phyloP scores from a whole-genome alignment of 2,329 filamentous ascomycete genomes.

The Hymenoscyphus repandus region DNA sequence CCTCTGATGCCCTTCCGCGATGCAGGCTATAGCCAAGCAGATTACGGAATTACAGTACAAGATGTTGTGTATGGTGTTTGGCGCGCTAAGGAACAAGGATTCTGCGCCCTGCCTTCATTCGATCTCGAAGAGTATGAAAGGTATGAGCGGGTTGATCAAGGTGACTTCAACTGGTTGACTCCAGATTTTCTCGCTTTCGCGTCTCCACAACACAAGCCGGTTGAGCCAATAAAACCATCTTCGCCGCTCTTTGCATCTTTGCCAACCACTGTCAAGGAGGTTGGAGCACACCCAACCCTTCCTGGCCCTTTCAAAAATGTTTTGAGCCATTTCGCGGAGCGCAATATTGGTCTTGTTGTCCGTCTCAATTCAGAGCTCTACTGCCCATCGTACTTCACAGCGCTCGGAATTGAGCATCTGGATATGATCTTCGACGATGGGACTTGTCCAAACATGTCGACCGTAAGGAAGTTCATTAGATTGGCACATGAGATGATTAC shows the following conservation, averaged over 20 bases:
- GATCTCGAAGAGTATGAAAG: conserved; percentile 95
- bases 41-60: conserved; percentile 92
- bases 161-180: conserved; percentile 99
- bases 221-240: conserved; percentile 63
- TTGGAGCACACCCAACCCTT: conserved; percentile 65
- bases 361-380: conserved; percentile 94
- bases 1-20: conserved; percentile 98
- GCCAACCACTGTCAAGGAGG: conserved; percentile 68
- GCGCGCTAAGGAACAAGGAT: conserved; percentile 94
- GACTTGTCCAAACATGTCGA: conserved; percentile 81
- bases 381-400: conserved; percentile 94
- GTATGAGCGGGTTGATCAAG: conserved; percentile 93
- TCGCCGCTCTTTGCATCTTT: conserved; percentile 70
- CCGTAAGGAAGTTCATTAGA: conserved; percentile 93
- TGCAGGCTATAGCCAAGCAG: conserved; percentile 95
- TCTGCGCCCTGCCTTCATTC: conserved; percentile 89
- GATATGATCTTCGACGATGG: conserved; percentile 99
- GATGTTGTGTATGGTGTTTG: conserved; percentile 98
- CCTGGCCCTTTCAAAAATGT: conserved; percentile 94
- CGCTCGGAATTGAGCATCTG: conserved; percentile 87
- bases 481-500: conserved; percentile 93
- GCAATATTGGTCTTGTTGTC: conserved; percentile 89
- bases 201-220: conserved; percentile 80
- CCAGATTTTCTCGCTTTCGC: conserved; percentile 94
- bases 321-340: conserved; percentile 77